A percentile compares a stretch with the other conserved stretches of the same genome.
Conservation (phyloP, 1,284 basidiomycete species). For the Caloboletus firmus region DNA sequence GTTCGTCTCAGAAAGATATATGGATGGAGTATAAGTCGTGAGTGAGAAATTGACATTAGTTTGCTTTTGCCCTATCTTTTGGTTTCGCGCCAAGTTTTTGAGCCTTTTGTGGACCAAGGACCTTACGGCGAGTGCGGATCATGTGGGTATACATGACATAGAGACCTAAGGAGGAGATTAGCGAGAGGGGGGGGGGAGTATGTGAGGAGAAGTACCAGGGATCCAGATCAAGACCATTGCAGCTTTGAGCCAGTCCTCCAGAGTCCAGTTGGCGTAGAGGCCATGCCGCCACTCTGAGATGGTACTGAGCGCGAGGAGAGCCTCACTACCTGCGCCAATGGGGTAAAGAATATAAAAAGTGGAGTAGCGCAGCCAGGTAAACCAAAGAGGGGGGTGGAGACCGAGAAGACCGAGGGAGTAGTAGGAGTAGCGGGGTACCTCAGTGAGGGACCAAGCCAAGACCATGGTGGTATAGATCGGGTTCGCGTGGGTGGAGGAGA, state of each 20-base stretch:
- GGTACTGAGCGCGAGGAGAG: constrained; percentile 79
- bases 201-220: constrained; percentile 61
- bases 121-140: constrained; percentile 80
- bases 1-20: background rate
- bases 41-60: constrained; percentile 8
- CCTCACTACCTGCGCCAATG: constrained; percentile 88
- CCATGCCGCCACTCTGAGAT: constrained; percentile 52
- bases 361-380: constrained; percentile 81
- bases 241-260: constrained; percentile 57
- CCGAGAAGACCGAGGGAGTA: constrained; percentile 77
- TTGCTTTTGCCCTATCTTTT: constrained; percentile 25
- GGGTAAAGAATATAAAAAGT: constrained; percentile 94
- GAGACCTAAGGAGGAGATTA: constrained; percentile 38
- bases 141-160: constrained; percentile 91
- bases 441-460: constrained; percentile 90
- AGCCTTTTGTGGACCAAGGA: constrained; percentile 50
- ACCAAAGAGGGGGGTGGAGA: constrained; percentile 28
- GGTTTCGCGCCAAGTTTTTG: constrained; percentile 29
- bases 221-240: constrained; percentile 84
- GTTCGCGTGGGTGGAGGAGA: constrained; percentile 62
- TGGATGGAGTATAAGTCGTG: background rate
- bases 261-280: constrained; percentile 43
- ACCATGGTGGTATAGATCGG: constrained; percentile 92
- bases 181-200: rapidly evolving
- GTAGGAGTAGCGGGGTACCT: constrained; percentile 90